Percentiles rank a stretch among this genome's conserved stretches.
Conservation (phyloP, 148 eudicot genomes). For the Gaultheria prostrata region DNA sequence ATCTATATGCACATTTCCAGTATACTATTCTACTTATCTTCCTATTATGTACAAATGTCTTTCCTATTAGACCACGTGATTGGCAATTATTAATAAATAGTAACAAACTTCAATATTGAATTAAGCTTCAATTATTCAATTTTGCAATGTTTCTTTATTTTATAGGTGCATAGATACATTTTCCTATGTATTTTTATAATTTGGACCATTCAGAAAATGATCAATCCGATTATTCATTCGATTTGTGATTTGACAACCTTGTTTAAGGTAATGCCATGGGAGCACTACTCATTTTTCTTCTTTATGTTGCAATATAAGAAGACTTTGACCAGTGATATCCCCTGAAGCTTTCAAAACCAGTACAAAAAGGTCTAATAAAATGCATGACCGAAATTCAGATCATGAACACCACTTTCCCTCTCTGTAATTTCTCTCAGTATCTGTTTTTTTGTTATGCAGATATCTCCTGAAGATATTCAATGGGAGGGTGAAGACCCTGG, state of each 20-base stretch:
- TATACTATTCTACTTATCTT: too few relatives aligned
- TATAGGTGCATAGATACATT: too few relatives aligned
- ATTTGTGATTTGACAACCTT: background rate
- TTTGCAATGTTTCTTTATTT: too few relatives aligned
- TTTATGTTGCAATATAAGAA: background rate
- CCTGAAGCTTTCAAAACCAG: background rate
- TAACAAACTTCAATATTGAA: too few relatives aligned
- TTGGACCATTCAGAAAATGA: too few relatives aligned
- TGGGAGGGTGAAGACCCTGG: slow-evolving; percentile 73
- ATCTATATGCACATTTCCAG: too few relatives aligned
- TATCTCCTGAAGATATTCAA: slow-evolving; percentile 63
- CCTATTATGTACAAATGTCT: too few relatives aligned
- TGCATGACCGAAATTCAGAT: background rate
- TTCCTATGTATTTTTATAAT: too few relatives aligned
- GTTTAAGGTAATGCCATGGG: background rate
- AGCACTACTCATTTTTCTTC: background rate
- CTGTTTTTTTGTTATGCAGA: slow-evolving; percentile 26
- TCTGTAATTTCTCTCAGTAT: background rate
- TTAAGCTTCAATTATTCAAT: too few relatives aligned
- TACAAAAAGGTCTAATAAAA: background rate
- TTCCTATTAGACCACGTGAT: too few relatives aligned
- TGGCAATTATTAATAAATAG: too few relatives aligned
- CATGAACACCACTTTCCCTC: background rate
- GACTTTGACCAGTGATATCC: background rate
- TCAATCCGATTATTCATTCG: too few relatives aligned